These are phyloP conservation scores for Nakazawaea molendinolei DNA, from an alignment of 805 yeast species.

Conservation along the genomic window DNA sequence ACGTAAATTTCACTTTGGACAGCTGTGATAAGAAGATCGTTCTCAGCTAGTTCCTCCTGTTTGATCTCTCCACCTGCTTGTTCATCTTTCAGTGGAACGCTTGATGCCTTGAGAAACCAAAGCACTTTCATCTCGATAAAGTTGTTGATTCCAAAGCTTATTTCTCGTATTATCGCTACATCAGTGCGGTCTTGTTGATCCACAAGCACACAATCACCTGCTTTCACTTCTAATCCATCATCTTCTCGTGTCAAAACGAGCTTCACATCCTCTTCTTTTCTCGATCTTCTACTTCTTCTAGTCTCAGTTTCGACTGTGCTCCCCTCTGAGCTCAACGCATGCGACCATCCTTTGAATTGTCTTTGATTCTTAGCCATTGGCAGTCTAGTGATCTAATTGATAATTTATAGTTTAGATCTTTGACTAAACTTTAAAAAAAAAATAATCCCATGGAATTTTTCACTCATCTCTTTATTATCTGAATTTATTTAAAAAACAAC, in stretches of 20 bases:
- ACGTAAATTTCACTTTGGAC: constrained; percentile 37
- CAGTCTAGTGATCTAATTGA: not conserved
- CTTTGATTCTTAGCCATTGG: constrained; percentile 21
- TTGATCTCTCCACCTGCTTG: constrained; percentile 21
- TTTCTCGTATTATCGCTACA: constrained; percentile 45
- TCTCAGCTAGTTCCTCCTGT: constrained; percentile 19
- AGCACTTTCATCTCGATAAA: constrained; percentile 42
- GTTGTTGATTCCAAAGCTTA: constrained; percentile 41
- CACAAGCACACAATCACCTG: constrained; percentile 48
- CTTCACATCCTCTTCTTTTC: constrained; percentile 5
- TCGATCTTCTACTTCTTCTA: constrained; percentile 20
- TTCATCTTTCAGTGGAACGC: no score
- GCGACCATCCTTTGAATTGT: constrained; percentile 32
- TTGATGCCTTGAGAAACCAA: constrained; percentile 35
- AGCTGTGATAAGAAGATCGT: constrained; percentile 53
- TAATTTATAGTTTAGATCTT: no score
- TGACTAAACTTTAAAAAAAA: no score
- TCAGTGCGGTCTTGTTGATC: constrained; percentile 28
- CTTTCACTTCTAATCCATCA: constrained; percentile 41
- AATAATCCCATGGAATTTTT: no score
- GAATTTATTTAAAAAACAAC: not conserved
- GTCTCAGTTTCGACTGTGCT: constrained; percentile 10
- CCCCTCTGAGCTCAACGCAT: constrained; percentile 14
- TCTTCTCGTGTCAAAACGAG: constrained; percentile 31
- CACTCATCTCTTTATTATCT: no score